Evolutionary conservation across 78 protist species (phyloP), one percentile per base, ranked within the genome.

Genomic region (Dictyostelium capitatum): DNA sequence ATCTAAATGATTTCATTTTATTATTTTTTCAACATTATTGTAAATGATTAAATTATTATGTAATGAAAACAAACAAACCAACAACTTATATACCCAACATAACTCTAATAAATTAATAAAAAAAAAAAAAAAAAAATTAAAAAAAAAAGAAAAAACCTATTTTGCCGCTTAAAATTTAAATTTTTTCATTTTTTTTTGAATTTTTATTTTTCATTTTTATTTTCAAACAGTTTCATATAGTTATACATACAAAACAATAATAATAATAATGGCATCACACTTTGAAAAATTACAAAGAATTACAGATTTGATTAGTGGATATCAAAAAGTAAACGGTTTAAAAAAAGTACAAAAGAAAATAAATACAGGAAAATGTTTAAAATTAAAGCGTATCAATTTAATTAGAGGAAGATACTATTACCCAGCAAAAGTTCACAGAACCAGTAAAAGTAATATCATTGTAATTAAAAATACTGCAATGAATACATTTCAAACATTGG

Each of bases 351-450:
- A 46, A 47, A 73, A 73, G 19, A 73, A 73, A 46, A 10, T 73
- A 37, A 73, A 19, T 19, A 73, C 17, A n/a, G 79, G 79, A 46
- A 46, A 46, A n/a, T 30, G 53, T 43, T 46, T 15, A 7, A 73
- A 46, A 46, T 43, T 73, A 19, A 73, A 73, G n/a, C 41, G 50
- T 20, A 1, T 73, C 20, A n/a, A n/a, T 73, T 20, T 46, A 30
- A 19, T 46, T 1, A 73, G 79, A 73, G 79, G 79, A 73, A 37
- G 79, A 46, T 73, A 46, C 9, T 73, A n/a, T 47, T 73, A 73
- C 46, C 79, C 79, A 46, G 79, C 79, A 5, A 46, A 37, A 46
- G 79, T 46, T 46, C 19, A n/a, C 5, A 73, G 56, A 47, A 73
- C 41, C 12, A 4, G 48, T 46, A 4, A 32, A 46, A 17, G 54